Base-by-base conservation (phyloP, 2,329 filamentous ascomycete species). In the Botrytis cinerea region DNA sequence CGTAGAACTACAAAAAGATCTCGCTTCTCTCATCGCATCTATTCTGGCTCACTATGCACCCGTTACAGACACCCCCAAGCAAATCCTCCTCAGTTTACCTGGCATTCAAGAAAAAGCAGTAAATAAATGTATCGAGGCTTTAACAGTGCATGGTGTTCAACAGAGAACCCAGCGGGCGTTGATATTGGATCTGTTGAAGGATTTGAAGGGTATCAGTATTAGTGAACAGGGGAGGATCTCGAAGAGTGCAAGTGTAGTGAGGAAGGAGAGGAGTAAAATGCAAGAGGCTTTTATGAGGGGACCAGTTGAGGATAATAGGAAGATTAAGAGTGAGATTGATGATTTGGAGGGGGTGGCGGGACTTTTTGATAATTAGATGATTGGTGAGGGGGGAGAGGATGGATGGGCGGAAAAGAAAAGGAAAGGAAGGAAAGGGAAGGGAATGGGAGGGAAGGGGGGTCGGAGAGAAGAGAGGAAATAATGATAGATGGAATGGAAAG, bases 1-100 rank as follows among this genome's bases (percentile, higher is more conserved):
- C 82, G 95, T 98, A 48, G 96, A 99, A 78, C 89, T 97, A 75
- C 96, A 99, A 80, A 95, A 95, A 81, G 95, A 99, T 70, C 87
- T 99, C 35, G 95, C 94, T 0, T 89, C 91, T 35, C 86, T 98
- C 54, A 97, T 99, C 75, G 95, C 95, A 0, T 89, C 91, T 6
- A 96, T 98, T 75, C 86, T 97, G 78, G 87, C 92, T 14, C 88
- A 92, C 75, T 97, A 97, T 81, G 89, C 89, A 20, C 85, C 88
- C 0, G 82, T 88, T 46, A 95, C 92, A 12, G 80, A 86, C 10
- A 96, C 92, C 0, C 93, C 95, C 0, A 87, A 90, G 32, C 85
- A 90, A 8, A 88, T 98, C 57, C 86, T 99, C n/a, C 84, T 94
- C 7, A 92, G 89, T 32, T 84, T 99, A 38, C 95, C 95, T 0